Evolutionary conservation across 169 alveolate species (phyloP).

Genomic region (Plasmodium malariae): DNA sequence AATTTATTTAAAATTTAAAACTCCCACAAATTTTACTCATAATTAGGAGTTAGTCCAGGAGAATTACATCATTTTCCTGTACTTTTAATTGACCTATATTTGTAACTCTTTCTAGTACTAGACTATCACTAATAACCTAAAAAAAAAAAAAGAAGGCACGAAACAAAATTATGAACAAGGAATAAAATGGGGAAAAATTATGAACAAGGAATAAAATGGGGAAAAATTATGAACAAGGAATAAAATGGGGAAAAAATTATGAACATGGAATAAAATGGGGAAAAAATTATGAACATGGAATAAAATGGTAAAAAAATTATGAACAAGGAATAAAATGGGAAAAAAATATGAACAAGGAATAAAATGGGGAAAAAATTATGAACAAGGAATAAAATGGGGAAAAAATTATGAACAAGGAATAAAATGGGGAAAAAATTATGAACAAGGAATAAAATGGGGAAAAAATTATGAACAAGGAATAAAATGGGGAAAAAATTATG

Average conservation of each 20-base stretch:
- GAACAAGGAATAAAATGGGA: no score
- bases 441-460: not conserved
- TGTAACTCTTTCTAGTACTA: slow-evolving; percentile 42
- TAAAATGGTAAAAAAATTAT: no score
- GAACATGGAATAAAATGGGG: not conserved
- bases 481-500: not conserved
- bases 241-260: not conserved
- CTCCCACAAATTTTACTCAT: no score
- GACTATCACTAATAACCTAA: slow-evolving; percentile 66
- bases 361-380: no score
- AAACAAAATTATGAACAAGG: not conserved
- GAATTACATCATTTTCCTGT: slow-evolving; percentile 49
- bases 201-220: not conserved
- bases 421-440: no score
- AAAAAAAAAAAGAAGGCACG: not conserved
- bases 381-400: no score
- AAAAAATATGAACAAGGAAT: no score
- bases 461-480: not conserved
- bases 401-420: no score
- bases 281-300: no score
- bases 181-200: not conserved
- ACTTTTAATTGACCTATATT: slow-evolving; percentile 8
- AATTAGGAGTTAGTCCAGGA: slow-evolving; percentile 19
- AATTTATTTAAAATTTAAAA: no score
- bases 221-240: not conserved